These are phyloP conservation scores for Xylariomycetidae sp. DNA, from an alignment of 2,329 filamentous ascomycete genomes.

Conservation along the genomic window DNA sequence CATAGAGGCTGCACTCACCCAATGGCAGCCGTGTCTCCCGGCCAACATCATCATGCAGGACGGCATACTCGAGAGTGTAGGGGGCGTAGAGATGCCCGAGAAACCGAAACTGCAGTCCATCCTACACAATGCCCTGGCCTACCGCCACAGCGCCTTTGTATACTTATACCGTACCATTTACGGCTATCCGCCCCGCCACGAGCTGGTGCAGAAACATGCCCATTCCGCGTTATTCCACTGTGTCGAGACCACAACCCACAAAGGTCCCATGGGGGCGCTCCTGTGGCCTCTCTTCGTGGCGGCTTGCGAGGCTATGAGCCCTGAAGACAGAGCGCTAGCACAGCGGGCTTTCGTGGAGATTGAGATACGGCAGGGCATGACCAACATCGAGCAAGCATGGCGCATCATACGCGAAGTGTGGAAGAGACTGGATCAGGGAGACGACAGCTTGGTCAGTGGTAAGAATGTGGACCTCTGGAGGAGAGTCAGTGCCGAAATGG, in stretches of 20 bases:
- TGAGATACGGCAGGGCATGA: slow-evolving; percentile 56
- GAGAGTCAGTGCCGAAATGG: slow-evolving; percentile 51
- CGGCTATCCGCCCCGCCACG: slow-evolving; percentile 38
- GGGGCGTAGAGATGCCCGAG: slow-evolving; percentile 24
- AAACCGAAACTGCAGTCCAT: slow-evolving; percentile 45
- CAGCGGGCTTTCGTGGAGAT: slow-evolving; percentile 46
- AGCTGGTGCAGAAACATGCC: slow-evolving; percentile 47
- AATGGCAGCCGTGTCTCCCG: slow-evolving; percentile 49
- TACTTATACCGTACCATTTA: slow-evolving; percentile 52
- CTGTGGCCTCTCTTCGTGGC: slow-evolving; percentile 61
- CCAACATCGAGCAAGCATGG: slow-evolving; percentile 57
- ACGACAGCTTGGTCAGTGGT: slow-evolving; percentile 17
- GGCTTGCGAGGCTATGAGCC: slow-evolving; percentile 49
- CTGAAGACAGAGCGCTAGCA: slow-evolving; percentile 46
- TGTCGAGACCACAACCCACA: slow-evolving; percentile 45
- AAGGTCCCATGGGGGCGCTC: slow-evolving; percentile 57
- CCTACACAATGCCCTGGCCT: slow-evolving; percentile 53
- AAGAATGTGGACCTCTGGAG: slow-evolving; percentile 44
- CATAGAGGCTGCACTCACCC: slow-evolving; percentile 48
- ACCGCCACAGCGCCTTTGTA: slow-evolving; percentile 52
- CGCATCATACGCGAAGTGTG: slow-evolving; percentile 57
- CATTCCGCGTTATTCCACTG: slow-evolving; percentile 47
- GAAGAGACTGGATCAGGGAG: slow-evolving; percentile 38
- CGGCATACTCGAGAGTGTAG: slow-evolving; percentile 12
- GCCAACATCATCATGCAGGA: slow-evolving; percentile 28